Conservation (phyloP, 2,329 filamentous ascomycete species). For the Periconia sp. region DNA sequence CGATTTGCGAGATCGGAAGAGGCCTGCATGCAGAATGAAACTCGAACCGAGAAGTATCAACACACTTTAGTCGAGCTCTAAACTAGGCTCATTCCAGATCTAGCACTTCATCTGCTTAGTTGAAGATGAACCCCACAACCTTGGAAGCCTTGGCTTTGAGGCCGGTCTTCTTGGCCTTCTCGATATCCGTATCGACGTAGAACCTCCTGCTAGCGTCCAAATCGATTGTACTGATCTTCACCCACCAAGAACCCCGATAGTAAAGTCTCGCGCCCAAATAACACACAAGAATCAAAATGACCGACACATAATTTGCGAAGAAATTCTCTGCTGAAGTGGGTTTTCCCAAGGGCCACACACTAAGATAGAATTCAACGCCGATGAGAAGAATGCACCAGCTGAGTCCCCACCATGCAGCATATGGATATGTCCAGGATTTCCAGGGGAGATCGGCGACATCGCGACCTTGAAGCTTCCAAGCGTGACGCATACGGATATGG, state of each 20-base stretch:
- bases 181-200: slow-evolving; percentile 20
- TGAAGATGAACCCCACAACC: slow-evolving; percentile 13
- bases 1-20: too few species aligned
- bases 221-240: slow-evolving; percentile 41
- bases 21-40: too few species aligned
- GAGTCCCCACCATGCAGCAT: slow-evolving; percentile 53
- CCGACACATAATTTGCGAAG: slow-evolving; percentile 56
- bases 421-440: slow-evolving; percentile 54
- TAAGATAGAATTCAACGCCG: slow-evolving; percentile 56
- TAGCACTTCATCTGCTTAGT: slow-evolving; percentile 5
- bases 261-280: slow-evolving; percentile 51
- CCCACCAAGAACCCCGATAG: slow-evolving; percentile 47
- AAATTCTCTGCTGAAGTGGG: slow-evolving; percentile 47
- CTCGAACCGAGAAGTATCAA: too few species aligned
- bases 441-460: slow-evolving; percentile 68
- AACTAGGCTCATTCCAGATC: not conserved
- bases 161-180: slow-evolving; percentile 17
- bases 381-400: slow-evolving; percentile 54
- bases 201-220: slow-evolving; percentile 41
- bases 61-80: too few species aligned
- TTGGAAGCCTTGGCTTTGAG: slow-evolving; percentile 8
- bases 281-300: slow-evolving; percentile 51
- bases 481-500: slow-evolving; percentile 67
- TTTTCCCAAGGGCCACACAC: slow-evolving; percentile 51
- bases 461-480: slow-evolving; percentile 64